Evolutionary conservation across 2,329 filamentous ascomycete genomes (phyloP).

Genomic region (Aspergillus fumigatus): DNA sequence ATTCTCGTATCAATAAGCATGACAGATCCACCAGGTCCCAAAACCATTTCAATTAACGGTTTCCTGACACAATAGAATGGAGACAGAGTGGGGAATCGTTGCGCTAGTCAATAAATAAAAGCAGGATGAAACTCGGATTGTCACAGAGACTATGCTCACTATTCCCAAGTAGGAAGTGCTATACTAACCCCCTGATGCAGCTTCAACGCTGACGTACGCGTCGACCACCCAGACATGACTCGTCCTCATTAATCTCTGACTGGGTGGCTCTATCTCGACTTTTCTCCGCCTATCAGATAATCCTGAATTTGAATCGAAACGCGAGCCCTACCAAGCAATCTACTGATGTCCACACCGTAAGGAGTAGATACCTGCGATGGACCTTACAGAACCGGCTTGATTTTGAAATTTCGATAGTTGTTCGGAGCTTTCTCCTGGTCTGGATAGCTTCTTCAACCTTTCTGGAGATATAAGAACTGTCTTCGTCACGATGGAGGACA

Average conservation of each 20-base stretch:
- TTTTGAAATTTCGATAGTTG: conserved; percentile 6
- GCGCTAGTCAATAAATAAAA: conserved; percentile 8
- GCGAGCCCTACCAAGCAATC: conserved; percentile 13
- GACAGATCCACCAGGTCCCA: background rate
- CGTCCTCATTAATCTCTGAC: conserved; percentile 28
- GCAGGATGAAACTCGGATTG: conserved; percentile 25
- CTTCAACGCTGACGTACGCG: background rate
- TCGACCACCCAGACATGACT: background rate
- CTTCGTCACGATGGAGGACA: background rate
- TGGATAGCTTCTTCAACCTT: background rate
- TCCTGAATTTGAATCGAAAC: conserved; percentile 7
- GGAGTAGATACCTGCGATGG: conserved; percentile 5
- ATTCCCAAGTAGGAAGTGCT: conserved; percentile 8
- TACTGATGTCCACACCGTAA: conserved; percentile 12
- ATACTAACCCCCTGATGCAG: background rate
- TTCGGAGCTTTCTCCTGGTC: conserved; percentile 8
- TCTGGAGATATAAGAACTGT: conserved; percentile 14
- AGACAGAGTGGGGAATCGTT: conserved; percentile 10
- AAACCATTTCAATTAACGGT: background rate
- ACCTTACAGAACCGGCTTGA: conserved; percentile 13
- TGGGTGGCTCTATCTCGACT: conserved; percentile 13
- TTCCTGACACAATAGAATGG: conserved; percentile 14
- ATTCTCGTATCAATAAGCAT: background rate
- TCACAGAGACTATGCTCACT: conserved; percentile 24
- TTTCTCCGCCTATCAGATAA: conserved; percentile 23